A percentile compares a stretch with the other conserved stretches of the same genome.
Evolutionary conservation across 768 basidiomycete species (phyloP).

Genomic region (Tricholoma terreum): DNA sequence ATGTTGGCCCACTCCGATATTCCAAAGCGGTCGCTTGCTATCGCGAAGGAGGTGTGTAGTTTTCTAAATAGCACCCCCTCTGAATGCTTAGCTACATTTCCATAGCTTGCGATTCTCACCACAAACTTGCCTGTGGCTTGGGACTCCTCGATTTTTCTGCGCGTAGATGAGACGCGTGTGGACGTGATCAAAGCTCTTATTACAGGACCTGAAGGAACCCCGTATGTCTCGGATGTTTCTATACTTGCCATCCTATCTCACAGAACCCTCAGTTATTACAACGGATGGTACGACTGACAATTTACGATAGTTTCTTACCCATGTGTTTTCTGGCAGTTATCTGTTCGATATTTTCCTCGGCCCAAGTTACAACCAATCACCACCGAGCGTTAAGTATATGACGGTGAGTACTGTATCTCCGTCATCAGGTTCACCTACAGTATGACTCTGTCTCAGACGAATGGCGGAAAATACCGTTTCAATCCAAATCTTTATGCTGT

Average conservation of each 20-base stretch:
- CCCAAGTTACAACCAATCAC: constrained; percentile 82
- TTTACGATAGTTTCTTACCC: constrained; percentile 1
- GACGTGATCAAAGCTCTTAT: constrained; percentile 92
- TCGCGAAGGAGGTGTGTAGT: constrained; percentile 80
- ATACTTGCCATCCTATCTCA: constrained; percentile 4
- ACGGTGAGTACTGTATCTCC: constrained; percentile 43
- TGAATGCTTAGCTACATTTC: not conserved
- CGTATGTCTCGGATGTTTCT: constrained; percentile 47
- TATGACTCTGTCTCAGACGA: constrained; percentile 52
- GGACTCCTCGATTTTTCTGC: constrained; percentile 91
- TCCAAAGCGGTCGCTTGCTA: constrained; percentile 88
- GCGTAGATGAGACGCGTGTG: constrained; percentile 89
- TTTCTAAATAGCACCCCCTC: not conserved
- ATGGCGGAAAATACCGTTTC: constrained; percentile 85
- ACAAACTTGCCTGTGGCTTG: constrained; percentile 93
- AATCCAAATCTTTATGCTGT: constrained; percentile 95
- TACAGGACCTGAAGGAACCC: constrained; percentile 91
- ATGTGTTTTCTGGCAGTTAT: constrained; percentile 10
- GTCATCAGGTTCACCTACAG: not conserved
- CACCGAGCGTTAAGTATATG: constrained; percentile 66
- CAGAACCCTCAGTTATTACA: constrained; percentile 61
- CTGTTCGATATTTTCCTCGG: constrained; percentile 94
- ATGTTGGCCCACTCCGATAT: constrained; percentile 84
- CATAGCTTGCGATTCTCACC: constrained; percentile 85
- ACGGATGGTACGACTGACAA: constrained; percentile 69